phyloP scores from a whole-genome alignment of 306 rosid species.

The Bauhinia variegata region DNA sequence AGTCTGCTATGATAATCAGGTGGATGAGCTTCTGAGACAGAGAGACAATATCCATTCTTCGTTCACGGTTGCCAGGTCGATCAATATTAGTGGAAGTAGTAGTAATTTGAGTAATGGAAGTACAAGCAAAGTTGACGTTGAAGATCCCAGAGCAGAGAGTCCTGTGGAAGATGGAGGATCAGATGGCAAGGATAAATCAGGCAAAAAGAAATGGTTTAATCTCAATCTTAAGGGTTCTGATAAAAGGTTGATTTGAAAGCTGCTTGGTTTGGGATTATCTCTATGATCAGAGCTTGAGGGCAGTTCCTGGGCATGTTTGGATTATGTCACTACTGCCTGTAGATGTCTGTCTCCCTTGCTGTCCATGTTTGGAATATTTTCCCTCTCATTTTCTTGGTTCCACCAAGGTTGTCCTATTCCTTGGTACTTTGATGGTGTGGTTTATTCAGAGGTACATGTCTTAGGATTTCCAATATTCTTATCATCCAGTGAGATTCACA shows the following conservation, averaged over 20 bases:
- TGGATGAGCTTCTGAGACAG: conserved; percentile 94
- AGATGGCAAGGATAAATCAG: conserved; percentile 85
- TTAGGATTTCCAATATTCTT: conserved; percentile 43
- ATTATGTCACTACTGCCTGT: conserved; percentile 40
- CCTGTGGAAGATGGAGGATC: conserved; percentile 84
- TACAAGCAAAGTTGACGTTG: conserved; percentile 67
- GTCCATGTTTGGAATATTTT: conserved; percentile 42
- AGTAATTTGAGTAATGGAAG: conserved; percentile 73
- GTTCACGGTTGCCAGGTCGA: conserved; percentile 56
- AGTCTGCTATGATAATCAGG: conserved; percentile 53
- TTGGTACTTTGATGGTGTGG: conserved; percentile 49
- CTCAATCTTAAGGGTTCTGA: conserved; percentile 75
- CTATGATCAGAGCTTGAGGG: conserved; percentile 29
- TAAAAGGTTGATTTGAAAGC: conserved; percentile 50
- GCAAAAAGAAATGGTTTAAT: conserved; percentile 94
- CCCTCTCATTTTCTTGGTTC: conserved; percentile 48
- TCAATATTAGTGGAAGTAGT: conserved; percentile 44
- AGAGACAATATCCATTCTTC: conserved; percentile 82
- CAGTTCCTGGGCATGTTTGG: too few species aligned
- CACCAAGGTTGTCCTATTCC: conserved; percentile 41
- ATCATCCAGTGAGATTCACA: conserved; percentile 28
- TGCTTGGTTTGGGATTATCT: conserved; percentile 32
- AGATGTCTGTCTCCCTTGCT: conserved; percentile 46
- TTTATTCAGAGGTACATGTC: conserved; percentile 48
- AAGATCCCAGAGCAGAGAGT: conserved; percentile 65